Evolutionary conservation across 805 yeast species (phyloP), one percentile per base, ranked within the genome.

Genomic region (Ogataea neopini): DNA sequence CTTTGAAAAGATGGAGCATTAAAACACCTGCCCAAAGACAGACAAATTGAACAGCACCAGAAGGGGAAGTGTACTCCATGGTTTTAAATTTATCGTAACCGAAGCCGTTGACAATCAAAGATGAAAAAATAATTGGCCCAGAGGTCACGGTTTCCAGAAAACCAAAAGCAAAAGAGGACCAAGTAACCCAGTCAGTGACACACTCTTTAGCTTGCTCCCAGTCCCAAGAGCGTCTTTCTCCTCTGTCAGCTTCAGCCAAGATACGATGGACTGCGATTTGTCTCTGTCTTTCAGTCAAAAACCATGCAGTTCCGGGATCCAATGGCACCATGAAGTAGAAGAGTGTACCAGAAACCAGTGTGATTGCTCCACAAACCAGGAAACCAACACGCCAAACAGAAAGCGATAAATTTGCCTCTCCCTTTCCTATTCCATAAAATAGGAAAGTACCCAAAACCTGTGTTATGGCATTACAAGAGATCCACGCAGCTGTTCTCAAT

Each of bases 171-270:
- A 79, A 72, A 48, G 71, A 66, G 15, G 77, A 52, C 77, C 80
- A 80, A 4, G 78, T 73, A 54, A 75, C 73, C 48, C 65, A 55
- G 54, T 83, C 88, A n/a, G 62, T 57, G 30, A 80, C 45, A 9
- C 81, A 78, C 62, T 84, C 88, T 18, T 58, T 65, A 33, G 81
- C 69, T 60, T 84, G 88, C 43, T 71, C 62, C 70, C 64, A 65
- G 56, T 81, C 79, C 71, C 80, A 78, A 38, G 66, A 61, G 53
- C 67, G 75, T 56, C 73, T 78, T 48, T 85, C 87, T 46, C 63
- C 67, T 32, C 57, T 50, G 42, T 57, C 60, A 29, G 59, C 36
- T 33, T 59, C 60, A 2, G 49, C 54, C 13, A 57, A 42, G 26
- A 39, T 39, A 2, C 42, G 42, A 32, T 39, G 42, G 25, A 25